A percentile compares a stretch with the other conserved stretches of the same genome.
phyloP scores from a whole-genome alignment of 1,139 yeast species.

The Debaryomyces coudertii region DNA sequence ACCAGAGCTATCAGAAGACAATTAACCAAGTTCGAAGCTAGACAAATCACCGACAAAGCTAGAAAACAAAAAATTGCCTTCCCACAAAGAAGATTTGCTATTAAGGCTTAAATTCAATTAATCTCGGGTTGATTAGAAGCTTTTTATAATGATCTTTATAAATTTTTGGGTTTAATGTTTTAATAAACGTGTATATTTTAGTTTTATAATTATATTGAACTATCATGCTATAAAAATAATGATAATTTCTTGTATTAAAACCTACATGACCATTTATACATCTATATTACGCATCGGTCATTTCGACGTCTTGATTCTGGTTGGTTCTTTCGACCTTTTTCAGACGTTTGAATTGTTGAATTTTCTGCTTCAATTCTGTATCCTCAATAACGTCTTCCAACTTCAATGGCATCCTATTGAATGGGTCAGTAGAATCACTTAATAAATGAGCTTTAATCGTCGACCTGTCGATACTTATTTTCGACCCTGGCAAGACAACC shows the following conservation, averaged over 20 bases:
- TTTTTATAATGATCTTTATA: conserved; percentile 15
- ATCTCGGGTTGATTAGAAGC: conserved; percentile 15
- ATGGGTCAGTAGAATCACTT: conserved; percentile 96
- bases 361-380: conserved; percentile 63
- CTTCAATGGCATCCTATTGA: conserved; percentile 87
- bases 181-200: conserved; percentile 25
- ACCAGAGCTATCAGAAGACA: conserved; percentile 99
- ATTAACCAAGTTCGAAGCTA: conserved; percentile 85
- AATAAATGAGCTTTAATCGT: conserved; percentile 92
- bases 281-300: conserved; percentile 17
- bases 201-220: conserved; percentile 13
- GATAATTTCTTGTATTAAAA: neutral
- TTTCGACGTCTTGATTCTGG: conserved; percentile 22
- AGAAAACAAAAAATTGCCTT: conserved; percentile 91
- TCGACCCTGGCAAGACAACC: conserved; percentile 84
- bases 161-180: conserved; percentile 20
- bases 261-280: conserved; percentile 1
- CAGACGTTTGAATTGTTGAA: conserved; percentile 56
- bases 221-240: conserved; percentile 2
- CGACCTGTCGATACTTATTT: conserved; percentile 80
- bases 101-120: conserved; percentile 78
- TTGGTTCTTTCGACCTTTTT: conserved; percentile 27
- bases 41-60: conserved; percentile 82
- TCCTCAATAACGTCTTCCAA: conserved; percentile 86
- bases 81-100: conserved; percentile 98